Evolutionary conservation across 192 early-diverging fungal species (phyloP), one percentile per base, ranked within the genome.

Genomic region (Phlyctochytrium planicorne): DNA sequence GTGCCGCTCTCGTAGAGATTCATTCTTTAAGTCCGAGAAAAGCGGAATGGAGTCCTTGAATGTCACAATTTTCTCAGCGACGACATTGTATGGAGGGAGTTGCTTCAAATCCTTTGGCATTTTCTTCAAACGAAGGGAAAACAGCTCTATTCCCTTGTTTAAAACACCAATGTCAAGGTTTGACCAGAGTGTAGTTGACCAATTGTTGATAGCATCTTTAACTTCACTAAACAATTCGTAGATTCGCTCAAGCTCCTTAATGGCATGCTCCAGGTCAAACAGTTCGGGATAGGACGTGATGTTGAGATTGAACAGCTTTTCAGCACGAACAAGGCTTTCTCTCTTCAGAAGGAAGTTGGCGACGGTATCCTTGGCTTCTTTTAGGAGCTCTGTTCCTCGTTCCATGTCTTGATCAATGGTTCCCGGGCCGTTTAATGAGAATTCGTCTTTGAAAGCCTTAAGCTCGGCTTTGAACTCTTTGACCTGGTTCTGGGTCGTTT

Each of bases 211-310:
- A 3, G 78, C 81, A 3, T 78, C 81, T 61, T 82, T 81, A 3
- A 87, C 85, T 62, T 87, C 85, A 14, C 68, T 72, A 67, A 81
- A 87, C 1, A 87, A 75, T 33, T 73, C 75, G 65, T 87, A 87
- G 47, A 87, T 87, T 29, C 80, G 75, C 32, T 86, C 81, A 17
- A 86, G 75, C 56, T 85, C 83, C 53, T 78, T 78, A 47, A 87
- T 72, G 40, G 85, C 75, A 23, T 63, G 74, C 53, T 87, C 86
- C 12, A 87, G 69, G 59, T 86, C 82, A 63, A 75, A 79, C 16
- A 87, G 73, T 66, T 87, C 84, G 31, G 86, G 84, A 61, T 87
- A 86, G 17, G 84, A 79, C n/a, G 83, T 79, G 30, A 87, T 82
- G 53, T 69, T 72, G 14, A 86, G 68, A 68, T 84, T 82, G 68